These are phyloP conservation scores for Colletotrichum zoysiae DNA, from an alignment of 2,329 filamentous ascomycete genomes.

Conservation along the genomic window DNA sequence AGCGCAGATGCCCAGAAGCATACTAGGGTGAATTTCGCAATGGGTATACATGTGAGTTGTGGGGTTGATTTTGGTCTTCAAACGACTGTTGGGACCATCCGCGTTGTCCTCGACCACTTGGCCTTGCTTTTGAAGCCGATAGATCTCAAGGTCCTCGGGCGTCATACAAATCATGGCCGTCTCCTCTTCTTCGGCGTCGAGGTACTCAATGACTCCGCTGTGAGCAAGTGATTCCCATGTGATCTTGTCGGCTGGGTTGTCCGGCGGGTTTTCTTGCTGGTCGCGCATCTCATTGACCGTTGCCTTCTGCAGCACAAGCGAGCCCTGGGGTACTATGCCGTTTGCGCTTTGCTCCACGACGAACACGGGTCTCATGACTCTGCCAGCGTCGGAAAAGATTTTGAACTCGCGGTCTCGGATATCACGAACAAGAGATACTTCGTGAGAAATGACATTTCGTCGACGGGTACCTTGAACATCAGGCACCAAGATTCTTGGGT, in stretches of 20 bases:
- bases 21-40: slow-evolving; percentile 98
- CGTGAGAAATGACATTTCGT: slow-evolving; percentile 86
- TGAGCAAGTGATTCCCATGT: slow-evolving; percentile 91
- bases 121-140: slow-evolving; percentile 76
- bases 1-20: slow-evolving; percentile 98
- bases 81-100: slow-evolving; percentile 82
- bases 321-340: slow-evolving; percentile 81
- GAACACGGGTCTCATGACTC: slow-evolving; percentile 93
- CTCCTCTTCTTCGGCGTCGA: slow-evolving; percentile 98
- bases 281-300: slow-evolving; percentile 81
- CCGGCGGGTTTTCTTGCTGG: slow-evolving; percentile 75
- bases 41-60: slow-evolving; percentile 95
- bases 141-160: slow-evolving; percentile 90
- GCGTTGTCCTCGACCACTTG: slow-evolving; percentile 69
- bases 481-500: slow-evolving; percentile 86
- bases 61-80: slow-evolving; percentile 89
- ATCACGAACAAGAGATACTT: slow-evolving; percentile 94
- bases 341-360: slow-evolving; percentile 79
- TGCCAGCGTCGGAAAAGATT: slow-evolving; percentile 96
- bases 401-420: slow-evolving; percentile 98
- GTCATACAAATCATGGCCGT: slow-evolving; percentile 99
- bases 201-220: slow-evolving; percentile 90
- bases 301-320: slow-evolving; percentile 86
- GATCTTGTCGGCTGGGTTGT: slow-evolving; percentile 73
- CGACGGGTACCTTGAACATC: slow-evolving; percentile 83